Conservation (phyloP, 1,284 basidiomycete genomes). For the Ceratobasidium sp. region DNA sequence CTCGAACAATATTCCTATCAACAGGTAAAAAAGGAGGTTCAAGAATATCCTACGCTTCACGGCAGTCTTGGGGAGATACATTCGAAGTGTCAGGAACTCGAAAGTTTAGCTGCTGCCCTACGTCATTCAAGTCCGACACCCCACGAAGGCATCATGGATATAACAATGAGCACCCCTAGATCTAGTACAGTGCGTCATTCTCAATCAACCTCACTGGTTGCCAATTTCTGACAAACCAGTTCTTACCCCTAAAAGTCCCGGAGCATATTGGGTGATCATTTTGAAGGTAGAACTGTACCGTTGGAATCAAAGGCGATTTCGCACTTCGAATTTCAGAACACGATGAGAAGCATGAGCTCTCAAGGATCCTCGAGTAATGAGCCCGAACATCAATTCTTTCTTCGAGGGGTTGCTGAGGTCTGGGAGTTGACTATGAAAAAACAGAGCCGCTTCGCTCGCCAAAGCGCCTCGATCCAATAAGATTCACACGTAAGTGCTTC, state of each 20-base stretch:
- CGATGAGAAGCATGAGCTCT: neutral
- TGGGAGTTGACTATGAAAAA: neutral
- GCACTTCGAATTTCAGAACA: neutral
- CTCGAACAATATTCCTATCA: neutral
- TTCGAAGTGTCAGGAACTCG: slow-evolving; percentile 5
- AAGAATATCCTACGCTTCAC: neutral
- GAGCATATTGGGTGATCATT: too few relatives aligned
- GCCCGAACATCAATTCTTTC: neutral
- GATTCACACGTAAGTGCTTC: too few relatives aligned
- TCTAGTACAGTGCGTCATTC: too few relatives aligned
- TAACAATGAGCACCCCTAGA: neutral
- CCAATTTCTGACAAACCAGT: too few relatives aligned
- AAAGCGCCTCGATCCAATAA: too few relatives aligned
- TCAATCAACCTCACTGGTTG: too few relatives aligned
- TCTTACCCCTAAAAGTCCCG: too few relatives aligned
- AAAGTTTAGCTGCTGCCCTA: neutral
- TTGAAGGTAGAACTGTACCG: neutral
- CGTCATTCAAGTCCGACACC: neutral
- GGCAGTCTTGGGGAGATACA: neutral
- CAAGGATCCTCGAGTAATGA: neutral
- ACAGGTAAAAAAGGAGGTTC: too few relatives aligned
- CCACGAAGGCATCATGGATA: neutral
- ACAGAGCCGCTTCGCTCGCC: too few relatives aligned
- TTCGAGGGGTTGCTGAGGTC: neutral
- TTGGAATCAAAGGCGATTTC: neutral